phyloP scores from a whole-genome alignment of 805 yeast genomes.

The Kluyveromyces starmeri region DNA sequence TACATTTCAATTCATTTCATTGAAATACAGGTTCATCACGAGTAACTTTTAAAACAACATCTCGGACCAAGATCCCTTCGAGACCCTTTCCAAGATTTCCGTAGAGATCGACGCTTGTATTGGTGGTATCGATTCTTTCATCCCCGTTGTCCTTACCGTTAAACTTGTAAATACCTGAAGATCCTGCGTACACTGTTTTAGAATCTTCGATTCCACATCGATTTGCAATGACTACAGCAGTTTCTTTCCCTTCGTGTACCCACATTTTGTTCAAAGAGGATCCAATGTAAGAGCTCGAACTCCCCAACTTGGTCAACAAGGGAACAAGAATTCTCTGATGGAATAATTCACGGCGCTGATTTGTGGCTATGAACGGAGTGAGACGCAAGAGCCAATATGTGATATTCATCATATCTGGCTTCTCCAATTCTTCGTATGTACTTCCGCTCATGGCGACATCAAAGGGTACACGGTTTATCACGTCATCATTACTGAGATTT shows the following conservation, averaged over 20 bases:
- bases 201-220: constrained; percentile 71
- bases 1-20: not conserved
- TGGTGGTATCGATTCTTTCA: constrained; percentile 32
- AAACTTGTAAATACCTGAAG: constrained; percentile 52
- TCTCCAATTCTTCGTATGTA: constrained; percentile 22
- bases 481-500: constrained; percentile 14
- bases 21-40: constrained; percentile 3
- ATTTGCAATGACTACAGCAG: constrained; percentile 50
- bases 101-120: constrained; percentile 42
- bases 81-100: constrained; percentile 55
- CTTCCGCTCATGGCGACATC: constrained; percentile 4
- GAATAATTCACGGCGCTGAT: constrained; percentile 16
- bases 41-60: constrained; percentile 36
- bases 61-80: constrained; percentile 58
- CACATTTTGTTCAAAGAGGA: constrained; percentile 14
- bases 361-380: constrained; percentile 47
- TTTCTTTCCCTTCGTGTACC: constrained; percentile 23
- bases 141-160: constrained; percentile 30
- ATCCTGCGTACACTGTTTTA: constrained; percentile 48
- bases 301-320: constrained; percentile 3
- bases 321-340: constrained; percentile 8
- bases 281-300: constrained; percentile 20
- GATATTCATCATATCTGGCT: constrained; percentile 42
- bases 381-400: constrained; percentile 72
- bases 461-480: constrained; percentile 6